phyloP scores from a whole-genome alignment of 371 early-diverging fungal species.

The Lichtheimia ramosa region DNA sequence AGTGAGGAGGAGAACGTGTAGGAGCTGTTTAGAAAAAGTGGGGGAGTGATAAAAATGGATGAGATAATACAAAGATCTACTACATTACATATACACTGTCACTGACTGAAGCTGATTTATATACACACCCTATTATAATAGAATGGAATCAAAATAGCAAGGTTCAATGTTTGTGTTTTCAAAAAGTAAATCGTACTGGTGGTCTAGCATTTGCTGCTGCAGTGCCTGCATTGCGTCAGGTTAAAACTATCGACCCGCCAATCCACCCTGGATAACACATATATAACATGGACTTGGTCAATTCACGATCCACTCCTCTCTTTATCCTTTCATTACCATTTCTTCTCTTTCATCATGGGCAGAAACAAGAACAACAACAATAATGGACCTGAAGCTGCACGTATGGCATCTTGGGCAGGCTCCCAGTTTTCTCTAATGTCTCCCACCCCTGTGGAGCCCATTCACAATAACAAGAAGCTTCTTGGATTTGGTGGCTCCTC shows the following conservation, averaged over 20 bases:
- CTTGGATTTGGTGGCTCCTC: conserved; percentile 15
- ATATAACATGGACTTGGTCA: not conserved
- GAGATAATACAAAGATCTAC: no score
- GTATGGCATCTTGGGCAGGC: conserved; percentile 6
- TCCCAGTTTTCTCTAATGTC: conserved; percentile 13
- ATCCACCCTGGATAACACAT: not conserved
- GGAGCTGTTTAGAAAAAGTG: no score
- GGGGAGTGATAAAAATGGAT: no score
- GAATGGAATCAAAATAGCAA: no score
- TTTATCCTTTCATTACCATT: not conserved
- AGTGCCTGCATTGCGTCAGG: conserved; percentile 9
- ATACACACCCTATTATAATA: no score
- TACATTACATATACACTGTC: no score
- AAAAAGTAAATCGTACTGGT: no score
- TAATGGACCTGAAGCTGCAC: conserved; percentile 7
- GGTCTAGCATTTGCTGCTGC: not conserved
- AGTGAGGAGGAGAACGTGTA: no score
- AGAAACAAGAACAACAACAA: conserved; percentile 15
- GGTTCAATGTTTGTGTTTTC: no score
- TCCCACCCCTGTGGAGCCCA: conserved; percentile 5
- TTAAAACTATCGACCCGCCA: not conserved
- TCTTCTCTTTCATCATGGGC: conserved; percentile 4
- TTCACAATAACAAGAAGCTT: conserved; percentile 9
- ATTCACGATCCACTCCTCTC: not conserved
- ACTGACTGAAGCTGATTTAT: no score